Conservation (phyloP, 768 basidiomycete genomes). For the Hericium alpestre region DNA sequence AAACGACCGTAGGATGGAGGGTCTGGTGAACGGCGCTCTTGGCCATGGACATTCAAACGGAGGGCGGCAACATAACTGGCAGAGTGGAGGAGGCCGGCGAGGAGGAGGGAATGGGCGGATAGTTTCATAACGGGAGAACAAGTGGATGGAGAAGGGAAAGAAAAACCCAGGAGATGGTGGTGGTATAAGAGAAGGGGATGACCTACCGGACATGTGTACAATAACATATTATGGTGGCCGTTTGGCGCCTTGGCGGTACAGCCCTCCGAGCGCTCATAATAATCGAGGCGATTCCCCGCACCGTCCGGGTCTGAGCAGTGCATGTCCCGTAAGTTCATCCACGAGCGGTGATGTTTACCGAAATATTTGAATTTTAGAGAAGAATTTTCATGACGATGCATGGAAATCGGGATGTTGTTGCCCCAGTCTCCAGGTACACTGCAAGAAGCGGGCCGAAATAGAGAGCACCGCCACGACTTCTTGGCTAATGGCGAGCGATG, state of each 20-base stretch:
- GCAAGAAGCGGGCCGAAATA: too few species aligned
- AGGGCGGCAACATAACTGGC: neutral
- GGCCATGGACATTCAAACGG: slow-evolving; percentile 1
- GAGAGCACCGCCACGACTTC: neutral
- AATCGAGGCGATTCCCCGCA: too few species aligned
- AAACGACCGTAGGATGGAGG: neutral
- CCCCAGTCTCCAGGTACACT: too few species aligned
- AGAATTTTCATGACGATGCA: too few species aligned
- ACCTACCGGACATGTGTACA: neutral
- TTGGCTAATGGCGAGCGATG: neutral
- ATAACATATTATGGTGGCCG: neutral
- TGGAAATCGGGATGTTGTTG: too few species aligned
- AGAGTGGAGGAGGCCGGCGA: neutral
- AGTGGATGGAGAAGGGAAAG: neutral
- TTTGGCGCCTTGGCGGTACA: neutral
- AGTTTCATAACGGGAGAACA: neutral
- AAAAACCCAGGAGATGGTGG: neutral
- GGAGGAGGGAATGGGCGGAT: neutral
- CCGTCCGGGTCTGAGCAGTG: too few species aligned
- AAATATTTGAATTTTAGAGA: too few species aligned
- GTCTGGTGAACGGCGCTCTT: neutral
- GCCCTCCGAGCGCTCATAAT: neutral
- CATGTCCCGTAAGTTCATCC: too few species aligned
- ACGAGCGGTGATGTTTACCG: too few species aligned
- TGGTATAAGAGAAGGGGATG: neutral